phyloP scores from a whole-genome alignment of 2,329 filamentous ascomycete species.

The Xylaria sp. region DNA sequence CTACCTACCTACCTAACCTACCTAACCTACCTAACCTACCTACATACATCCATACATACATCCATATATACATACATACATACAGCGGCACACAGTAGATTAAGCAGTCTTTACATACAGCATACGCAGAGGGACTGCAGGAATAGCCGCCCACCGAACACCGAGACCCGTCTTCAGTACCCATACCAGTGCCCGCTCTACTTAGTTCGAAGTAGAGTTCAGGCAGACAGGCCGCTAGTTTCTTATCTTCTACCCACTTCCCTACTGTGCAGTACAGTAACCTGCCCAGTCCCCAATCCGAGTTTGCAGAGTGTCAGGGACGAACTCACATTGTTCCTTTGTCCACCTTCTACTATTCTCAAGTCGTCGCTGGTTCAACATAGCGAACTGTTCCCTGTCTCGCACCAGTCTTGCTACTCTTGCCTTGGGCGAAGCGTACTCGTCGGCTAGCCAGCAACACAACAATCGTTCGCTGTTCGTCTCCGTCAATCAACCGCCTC shows the following conservation, averaged over 20 bases:
- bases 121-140: constrained; percentile 11
- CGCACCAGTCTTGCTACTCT: neutral
- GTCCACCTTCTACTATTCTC: constrained; percentile 13
- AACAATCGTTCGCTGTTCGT: constrained; percentile 11
- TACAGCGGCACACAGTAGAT: neutral
- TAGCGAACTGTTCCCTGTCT: constrained; percentile 11
- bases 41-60: neutral
- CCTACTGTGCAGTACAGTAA: neutral
- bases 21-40: no score
- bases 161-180: constrained; percentile 27
- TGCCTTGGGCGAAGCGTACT: constrained; percentile 9
- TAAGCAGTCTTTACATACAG: neutral
- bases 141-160: constrained; percentile 30
- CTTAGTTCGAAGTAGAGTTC: constrained; percentile 19
- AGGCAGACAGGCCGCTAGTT: constrained; percentile 43
- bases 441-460: neutral
- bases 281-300: constrained; percentile 35
- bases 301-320: constrained; percentile 40
- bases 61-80: neutral
- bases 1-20: no score
- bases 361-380: constrained; percentile 15
- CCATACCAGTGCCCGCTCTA: neutral
- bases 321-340: constrained; percentile 34
- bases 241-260: constrained; percentile 35
- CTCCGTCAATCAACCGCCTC: constrained; percentile 3